phyloP scores from a whole-genome alignment of 2,329 filamentous ascomycete species.

The Sclerotinia sclerotiorum region DNA sequence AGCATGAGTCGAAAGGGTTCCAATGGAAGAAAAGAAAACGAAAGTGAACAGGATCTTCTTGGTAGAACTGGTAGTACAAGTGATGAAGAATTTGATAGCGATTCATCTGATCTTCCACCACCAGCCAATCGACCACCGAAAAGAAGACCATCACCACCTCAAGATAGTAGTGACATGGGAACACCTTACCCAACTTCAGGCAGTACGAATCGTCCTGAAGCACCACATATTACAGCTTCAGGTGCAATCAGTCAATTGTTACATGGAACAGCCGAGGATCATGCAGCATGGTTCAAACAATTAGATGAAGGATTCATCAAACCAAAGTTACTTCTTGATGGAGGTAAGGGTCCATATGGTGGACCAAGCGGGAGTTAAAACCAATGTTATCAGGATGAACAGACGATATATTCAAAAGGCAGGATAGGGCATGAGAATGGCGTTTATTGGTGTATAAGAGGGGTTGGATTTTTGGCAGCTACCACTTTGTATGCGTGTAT shows the following conservation, averaged over 20 bases:
- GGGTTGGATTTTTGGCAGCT: conserved; percentile 4
- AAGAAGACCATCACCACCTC: conserved; percentile 23
- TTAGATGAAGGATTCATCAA: conserved; percentile 97
- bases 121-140: conserved; percentile 47
- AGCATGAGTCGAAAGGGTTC: conserved; percentile 57
- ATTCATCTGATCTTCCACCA: conserved; percentile 65
- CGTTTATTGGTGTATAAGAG: conserved; percentile 22
- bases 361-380: conserved; percentile 29
- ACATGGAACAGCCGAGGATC: conserved; percentile 76
- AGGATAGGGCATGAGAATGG: conserved; percentile 20
- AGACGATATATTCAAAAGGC: conserved; percentile 16
- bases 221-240: conserved; percentile 62
- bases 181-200: conserved; percentile 40
- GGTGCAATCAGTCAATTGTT: conserved; percentile 75
- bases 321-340: conserved; percentile 82
- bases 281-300: conserved; percentile 85
- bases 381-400: not conserved
- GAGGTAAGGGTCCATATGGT: conserved; percentile 42
- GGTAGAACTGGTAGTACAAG: conserved; percentile 43
- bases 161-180: conserved; percentile 24
- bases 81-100: conserved; percentile 61
- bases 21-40: conserved; percentile 42
- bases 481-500: not conserved
- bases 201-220: conserved; percentile 33
- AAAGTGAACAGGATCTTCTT: conserved; percentile 58